Evolutionary conservation across 768 basidiomycete species (phyloP).

Genomic region (Hydnomerulius pinastri): DNA sequence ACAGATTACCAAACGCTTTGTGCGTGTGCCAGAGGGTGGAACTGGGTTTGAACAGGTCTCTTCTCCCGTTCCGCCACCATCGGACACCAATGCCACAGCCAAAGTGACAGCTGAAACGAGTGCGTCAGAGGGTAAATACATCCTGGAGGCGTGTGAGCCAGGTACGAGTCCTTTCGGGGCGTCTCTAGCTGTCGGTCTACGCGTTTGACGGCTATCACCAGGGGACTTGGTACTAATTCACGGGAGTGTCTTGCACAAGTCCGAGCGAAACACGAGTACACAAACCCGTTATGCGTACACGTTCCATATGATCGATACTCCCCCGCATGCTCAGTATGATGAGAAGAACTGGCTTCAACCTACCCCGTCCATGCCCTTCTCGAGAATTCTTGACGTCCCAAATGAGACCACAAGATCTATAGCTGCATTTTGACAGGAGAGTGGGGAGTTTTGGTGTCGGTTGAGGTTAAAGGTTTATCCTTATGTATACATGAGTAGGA

Average conservation of each 20-base stretch:
- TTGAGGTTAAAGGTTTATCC: neutral
- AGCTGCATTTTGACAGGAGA: neutral
- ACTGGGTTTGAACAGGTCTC: conserved; percentile 80
- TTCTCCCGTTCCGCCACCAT: conserved; percentile 24
- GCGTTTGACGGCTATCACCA: conserved; percentile 22
- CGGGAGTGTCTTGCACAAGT: conserved; percentile 90
- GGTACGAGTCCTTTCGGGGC: conserved; percentile 45
- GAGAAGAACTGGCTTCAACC: conserved; percentile 97
- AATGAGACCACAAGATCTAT: conserved; percentile 4
- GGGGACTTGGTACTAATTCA: conserved; percentile 95
- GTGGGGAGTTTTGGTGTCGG: neutral
- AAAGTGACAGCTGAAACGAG: neutral
- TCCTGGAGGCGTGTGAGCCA: conserved; percentile 71
- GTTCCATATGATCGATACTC: conserved; percentile 90
- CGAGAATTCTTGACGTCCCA: conserved; percentile 47
- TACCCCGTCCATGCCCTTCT: conserved; percentile 80
- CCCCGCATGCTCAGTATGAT: conserved; percentile 73
- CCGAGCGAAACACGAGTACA: conserved; percentile 79
- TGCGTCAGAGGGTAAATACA: conserved; percentile 48
- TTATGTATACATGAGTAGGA: no score
- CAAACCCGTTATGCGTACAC: conserved; percentile 92
- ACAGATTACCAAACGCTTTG: conserved; percentile 81
- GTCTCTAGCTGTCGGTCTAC: neutral
- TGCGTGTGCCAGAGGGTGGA: conserved; percentile 72
- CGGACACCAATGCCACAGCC: conserved; percentile 2